Percentiles rank a stretch among this genome's conserved stretches.
These are phyloP conservation scores for Trichophyton equinum DNA, from an alignment of 2,329 filamentous ascomycete species.

Conservation along the genomic window DNA sequence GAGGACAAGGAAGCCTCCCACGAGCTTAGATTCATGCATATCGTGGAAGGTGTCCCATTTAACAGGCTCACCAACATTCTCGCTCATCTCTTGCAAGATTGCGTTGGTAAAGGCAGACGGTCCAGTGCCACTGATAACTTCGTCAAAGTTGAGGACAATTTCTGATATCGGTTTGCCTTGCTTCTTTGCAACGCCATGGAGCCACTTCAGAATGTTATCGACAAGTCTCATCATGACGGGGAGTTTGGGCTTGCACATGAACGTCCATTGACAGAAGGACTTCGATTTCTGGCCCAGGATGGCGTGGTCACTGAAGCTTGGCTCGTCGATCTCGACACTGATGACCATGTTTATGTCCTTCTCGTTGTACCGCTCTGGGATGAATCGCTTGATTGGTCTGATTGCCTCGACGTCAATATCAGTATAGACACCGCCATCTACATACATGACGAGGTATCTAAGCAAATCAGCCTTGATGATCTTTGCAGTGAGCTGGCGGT, in stretches of 20 bases:
- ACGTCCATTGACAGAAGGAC: slow-evolving; percentile 66
- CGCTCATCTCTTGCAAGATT: slow-evolving; percentile 52
- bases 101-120: slow-evolving; percentile 57
- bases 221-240: slow-evolving; percentile 57
- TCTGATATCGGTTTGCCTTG: slow-evolving; percentile 49
- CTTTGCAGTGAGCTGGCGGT: slow-evolving; percentile 46
- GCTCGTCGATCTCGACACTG: slow-evolving; percentile 59
- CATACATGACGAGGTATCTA: slow-evolving; percentile 55
- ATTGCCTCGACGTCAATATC: slow-evolving; percentile 50
- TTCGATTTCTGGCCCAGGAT: slow-evolving; percentile 55
- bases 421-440: slow-evolving; percentile 49
- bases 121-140: slow-evolving; percentile 60
- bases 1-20: slow-evolving; percentile 52
- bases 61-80: slow-evolving; percentile 34
- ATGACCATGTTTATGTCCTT: slow-evolving; percentile 59
- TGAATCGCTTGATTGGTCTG: slow-evolving; percentile 43
- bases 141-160: slow-evolving; percentile 56
- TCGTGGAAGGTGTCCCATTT: slow-evolving; percentile 56
- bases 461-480: slow-evolving; percentile 57
- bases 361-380: slow-evolving; percentile 51
- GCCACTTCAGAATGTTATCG: slow-evolving; percentile 56
- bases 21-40: slow-evolving; percentile 51
- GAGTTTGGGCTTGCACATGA: slow-evolving; percentile 54
- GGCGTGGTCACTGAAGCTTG: slow-evolving; percentile 49
- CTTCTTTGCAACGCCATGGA: slow-evolving; percentile 45